A percentile compares a stretch with the other conserved stretches of the same genome.
phyloP scores from a whole-genome alignment of 192 early-diverging fungal genomes.

The Glomus cerebriforme region DNA sequence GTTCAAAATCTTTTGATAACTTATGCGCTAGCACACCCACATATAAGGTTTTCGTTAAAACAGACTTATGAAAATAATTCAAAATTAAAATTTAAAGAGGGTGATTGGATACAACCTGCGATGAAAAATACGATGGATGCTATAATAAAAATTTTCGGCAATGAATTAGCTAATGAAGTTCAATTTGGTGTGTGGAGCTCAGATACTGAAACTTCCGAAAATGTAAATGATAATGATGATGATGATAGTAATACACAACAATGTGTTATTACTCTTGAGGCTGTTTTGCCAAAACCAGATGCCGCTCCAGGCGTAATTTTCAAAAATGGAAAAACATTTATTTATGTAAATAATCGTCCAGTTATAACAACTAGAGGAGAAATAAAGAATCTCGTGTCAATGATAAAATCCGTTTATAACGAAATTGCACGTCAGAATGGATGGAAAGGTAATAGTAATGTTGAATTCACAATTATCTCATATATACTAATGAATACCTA shows the following conservation, averaged over 20 bases:
- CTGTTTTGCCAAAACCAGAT: constrained; percentile 30
- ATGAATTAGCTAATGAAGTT: constrained; percentile 5
- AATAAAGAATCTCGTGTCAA: constrained; percentile 35
- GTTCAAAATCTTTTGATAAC: constrained; percentile 33
- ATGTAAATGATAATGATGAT: not conserved
- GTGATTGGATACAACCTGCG: not conserved
- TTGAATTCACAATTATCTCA: not conserved
- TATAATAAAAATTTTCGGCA: not conserved
- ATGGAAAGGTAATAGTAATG: not conserved
- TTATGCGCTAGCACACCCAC: constrained; percentile 36
- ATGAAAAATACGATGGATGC: not conserved
- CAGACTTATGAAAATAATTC: constrained; percentile 20
- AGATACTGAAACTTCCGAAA: not conserved
- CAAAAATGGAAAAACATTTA: constrained; percentile 37
- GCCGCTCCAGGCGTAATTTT: constrained; percentile 34
- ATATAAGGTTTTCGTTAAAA: constrained; percentile 34
- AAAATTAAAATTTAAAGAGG: constrained; percentile 11
- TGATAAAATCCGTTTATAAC: constrained; percentile 33
- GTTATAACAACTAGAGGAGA: constrained; percentile 37
- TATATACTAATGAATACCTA: not conserved
- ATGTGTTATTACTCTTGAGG: constrained; percentile 12
- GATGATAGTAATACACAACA: not conserved
- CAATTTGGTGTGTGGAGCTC: not conserved
- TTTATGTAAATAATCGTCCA: constrained; percentile 45
- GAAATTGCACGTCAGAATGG: not conserved